Base-by-base conservation (phyloP, 768 basidiomycete species). In the Plicaturopsis crispa region DNA sequence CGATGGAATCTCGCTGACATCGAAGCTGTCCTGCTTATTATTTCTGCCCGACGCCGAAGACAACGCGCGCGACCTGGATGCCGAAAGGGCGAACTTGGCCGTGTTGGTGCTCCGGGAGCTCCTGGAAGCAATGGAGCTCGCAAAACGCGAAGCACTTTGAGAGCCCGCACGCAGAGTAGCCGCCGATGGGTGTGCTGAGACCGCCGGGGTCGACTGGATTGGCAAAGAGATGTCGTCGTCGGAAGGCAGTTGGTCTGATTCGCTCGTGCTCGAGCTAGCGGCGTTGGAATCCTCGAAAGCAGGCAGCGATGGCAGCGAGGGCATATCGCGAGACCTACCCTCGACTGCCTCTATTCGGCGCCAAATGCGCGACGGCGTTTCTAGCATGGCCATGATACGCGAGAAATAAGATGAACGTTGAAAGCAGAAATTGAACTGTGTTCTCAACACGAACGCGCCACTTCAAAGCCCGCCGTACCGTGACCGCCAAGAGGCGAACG, bases 361-460 rank as follows among this genome's bases (percentile, higher is more conserved):
- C 82, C 81, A 85, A 51, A 91, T 79, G 31, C 86, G 70, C 18
- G 88, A 90, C 1, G 87, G 87, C 12, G 87, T 91, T 59, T 91
- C 87, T 6, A 78, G 66, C 60, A 74, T 58, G 12, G 67, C 67
- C 51, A 78, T 69, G 62, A 73, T 71, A n/a, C n/a, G n/a, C 16
- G 16, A 8, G 8, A 7, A 5, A 6, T 36, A 6, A 65, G 49
- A 19, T 28, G 11, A 17, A 38, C 5, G 32, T 22, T 5, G 7
- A n/a, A 17, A 28, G n/a, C 24, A 31, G 3, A 19, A 8, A 3
- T 28, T 10, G 6, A 16, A 24, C 23, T 3, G 18, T 42, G n/a
- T 20, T 21, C 18, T 34, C 28, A 13, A 3, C 17, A 23, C 11
- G 24, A 8, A 38, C n/a, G 11, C 12, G 11, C 14, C 19, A 14